phyloP scores from a whole-genome alignment of 2,329 filamentous ascomycete genomes.

The Pezicula neosporulosa region DNA sequence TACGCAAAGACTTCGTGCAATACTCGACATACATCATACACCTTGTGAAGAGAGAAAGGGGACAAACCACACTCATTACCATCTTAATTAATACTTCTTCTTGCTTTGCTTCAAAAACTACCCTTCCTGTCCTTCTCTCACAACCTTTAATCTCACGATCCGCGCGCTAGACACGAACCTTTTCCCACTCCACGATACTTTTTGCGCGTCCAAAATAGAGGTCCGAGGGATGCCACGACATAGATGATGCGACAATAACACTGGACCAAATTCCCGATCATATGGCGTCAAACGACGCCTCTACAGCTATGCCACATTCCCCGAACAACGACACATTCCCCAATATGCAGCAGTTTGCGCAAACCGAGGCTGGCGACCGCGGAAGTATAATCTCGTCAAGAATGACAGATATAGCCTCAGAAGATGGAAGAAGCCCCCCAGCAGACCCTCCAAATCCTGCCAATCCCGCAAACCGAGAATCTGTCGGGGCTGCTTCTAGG shows the following conservation, averaged over 20 bases:
- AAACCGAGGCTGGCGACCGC: conserved; percentile 31
- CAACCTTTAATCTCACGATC: conserved; percentile 9
- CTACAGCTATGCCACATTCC: conserved; percentile 14
- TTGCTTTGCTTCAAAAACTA: neutral
- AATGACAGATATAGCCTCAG: conserved; percentile 51
- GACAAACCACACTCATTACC: conserved; percentile 2
- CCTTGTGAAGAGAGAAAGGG: no score
- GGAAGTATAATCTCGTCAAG: conserved; percentile 50
- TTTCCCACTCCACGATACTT: neutral
- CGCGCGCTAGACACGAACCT: conserved; percentile 9
- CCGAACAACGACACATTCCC: conserved; percentile 14
- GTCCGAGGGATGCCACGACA: conserved; percentile 15
- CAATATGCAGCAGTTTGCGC: conserved; percentile 12
- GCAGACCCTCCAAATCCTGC: conserved; percentile 29
- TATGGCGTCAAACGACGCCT: conserved; percentile 21
- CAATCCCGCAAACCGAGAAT: conserved; percentile 28
- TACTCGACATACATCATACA: no score
- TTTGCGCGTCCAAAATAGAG: conserved; percentile 3
- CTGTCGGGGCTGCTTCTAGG: conserved; percentile 37
- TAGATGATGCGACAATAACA: conserved; percentile 4
- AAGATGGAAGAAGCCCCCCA: conserved; percentile 42
- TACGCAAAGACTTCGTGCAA: no score
- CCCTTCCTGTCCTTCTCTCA: neutral
- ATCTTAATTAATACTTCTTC: neutral
- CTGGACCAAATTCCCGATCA: conserved; percentile 6